Evolutionary conservation across 768 basidiomycete species (phyloP).

Genomic region (Lactarius hengduanensis): DNA sequence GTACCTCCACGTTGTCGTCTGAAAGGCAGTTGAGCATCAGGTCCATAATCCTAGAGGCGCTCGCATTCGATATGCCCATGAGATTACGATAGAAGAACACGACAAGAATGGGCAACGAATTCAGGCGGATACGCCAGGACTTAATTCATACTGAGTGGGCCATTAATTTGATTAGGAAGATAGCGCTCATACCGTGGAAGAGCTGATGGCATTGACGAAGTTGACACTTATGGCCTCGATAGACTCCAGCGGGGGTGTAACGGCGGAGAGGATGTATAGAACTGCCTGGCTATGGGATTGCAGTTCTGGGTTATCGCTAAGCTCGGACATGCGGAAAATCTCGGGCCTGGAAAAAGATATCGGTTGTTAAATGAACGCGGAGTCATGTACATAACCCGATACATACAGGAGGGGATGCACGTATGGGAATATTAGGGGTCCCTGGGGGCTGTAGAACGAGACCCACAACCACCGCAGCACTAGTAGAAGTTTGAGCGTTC

Average conservation of each 20-base stretch:
- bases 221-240: constrained; percentile 58
- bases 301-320: constrained; percentile 81
- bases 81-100: constrained; percentile 92
- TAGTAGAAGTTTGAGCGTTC: constrained; percentile 34
- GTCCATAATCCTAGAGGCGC: constrained; percentile 73
- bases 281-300: constrained; percentile 80
- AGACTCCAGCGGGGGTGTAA: constrained; percentile 69
- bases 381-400: constrained; percentile 13
- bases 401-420: constrained; percentile 74
- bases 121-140: constrained; percentile 90
- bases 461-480: constrained; percentile 81
- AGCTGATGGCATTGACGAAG: constrained; percentile 71
- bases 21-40: constrained; percentile 78
- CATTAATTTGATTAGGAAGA: constrained; percentile 20
- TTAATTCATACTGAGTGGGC: constrained; percentile 33
- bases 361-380: constrained; percentile 15
- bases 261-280: constrained; percentile 76
- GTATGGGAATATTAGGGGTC: constrained; percentile 75
- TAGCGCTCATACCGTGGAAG: constrained; percentile 57
- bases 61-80: constrained; percentile 65
- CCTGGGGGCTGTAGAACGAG: constrained; percentile 71
- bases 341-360: constrained; percentile 58
- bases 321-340: constrained; percentile 85
- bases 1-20: constrained; percentile 91
- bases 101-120: constrained; percentile 83